Base-by-base conservation (phyloP, 306 rosid genomes). In the Cajanus cajan region DNA sequence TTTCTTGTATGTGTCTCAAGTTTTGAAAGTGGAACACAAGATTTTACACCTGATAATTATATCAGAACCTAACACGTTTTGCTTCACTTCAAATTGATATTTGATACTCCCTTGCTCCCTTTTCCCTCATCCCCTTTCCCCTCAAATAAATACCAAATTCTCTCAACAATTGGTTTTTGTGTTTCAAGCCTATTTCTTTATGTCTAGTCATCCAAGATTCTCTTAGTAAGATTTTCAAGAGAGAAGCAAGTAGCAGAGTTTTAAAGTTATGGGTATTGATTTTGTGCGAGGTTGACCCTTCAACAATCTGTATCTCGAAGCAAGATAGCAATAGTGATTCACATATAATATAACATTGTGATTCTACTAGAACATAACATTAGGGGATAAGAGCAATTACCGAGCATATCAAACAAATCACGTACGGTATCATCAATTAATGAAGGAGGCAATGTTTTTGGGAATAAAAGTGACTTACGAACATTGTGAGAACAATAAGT, bases 401-500 rank as follows among this genome's bases (percentile, higher is more conserved):
- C n/a, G 28, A 51, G 28, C 40, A 51, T 22, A 51, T 73, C 10
- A 79, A 73, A 64, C 72, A 33, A 68, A 58, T 40, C 71, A 45
- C 33, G 7, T 28, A 28, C 31, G n/a, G n/a, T n/a, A n/a, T n/a
- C n/a, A n/a, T n/a, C n/a, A n/a, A n/a, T n/a, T n/a, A n/a, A n/a
- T n/a, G n/a, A 50, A 68, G 6, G 39, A 22, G 22, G 44, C 54
- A 15, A 21, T 36, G 82, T 21, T 5, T 39, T 55, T 40, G 21
- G 5, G 33, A 64, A 16, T 22, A 68, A 77, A 76, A 80, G n/a
- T 39, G 45, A 83, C 96, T 89, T 87, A 93, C 98, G 79, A 89
- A 91, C 6, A 79, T 22, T 5, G 98, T 88, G 88, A 83, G 85
- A 55, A 67, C 76, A 78, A 88, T 86, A 79, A 89, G 86, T 25